A percentile compares a stretch with the other conserved stretches of the same genome.
These are phyloP conservation scores for Nicotiana paniculata DNA, from an alignment of 257 asterid species.

Conservation along the genomic window DNA sequence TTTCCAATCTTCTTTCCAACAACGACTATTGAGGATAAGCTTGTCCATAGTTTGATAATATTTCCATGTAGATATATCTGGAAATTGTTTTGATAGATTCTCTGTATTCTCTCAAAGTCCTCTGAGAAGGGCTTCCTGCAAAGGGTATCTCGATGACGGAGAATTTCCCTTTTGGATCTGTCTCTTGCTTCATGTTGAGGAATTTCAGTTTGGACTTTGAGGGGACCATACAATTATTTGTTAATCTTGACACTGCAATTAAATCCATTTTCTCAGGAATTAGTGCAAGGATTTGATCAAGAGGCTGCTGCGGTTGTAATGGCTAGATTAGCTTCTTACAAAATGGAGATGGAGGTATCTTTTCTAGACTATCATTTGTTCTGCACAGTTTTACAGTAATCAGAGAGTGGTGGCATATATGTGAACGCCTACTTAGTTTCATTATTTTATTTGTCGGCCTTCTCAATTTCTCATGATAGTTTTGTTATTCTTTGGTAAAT, in stretches of 20 bases:
- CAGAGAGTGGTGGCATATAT: not conserved
- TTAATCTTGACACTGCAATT: constrained; percentile 11
- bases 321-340: constrained; percentile 89
- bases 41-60: not conserved
- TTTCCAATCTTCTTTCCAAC: not conserved
- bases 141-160: not conserved
- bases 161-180: not conserved
- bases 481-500: not conserved
- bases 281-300: constrained; percentile 96
- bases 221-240: not conserved
- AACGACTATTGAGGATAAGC: not conserved
- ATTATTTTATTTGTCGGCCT: not conserved
- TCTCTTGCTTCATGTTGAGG: not conserved
- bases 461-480: not conserved
- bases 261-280: constrained; percentile 45
- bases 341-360: constrained; percentile 93
- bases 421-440: not conserved
- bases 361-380: not conserved
- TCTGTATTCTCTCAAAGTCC: not conserved
- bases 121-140: not conserved
- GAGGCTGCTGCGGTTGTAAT: constrained; percentile 93
- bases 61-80: not conserved
- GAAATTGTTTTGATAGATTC: not conserved
- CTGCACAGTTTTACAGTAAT: not conserved
- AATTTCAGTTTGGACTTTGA: not conserved